These are phyloP conservation scores for Colletotrichum sp. DNA, from an alignment of 2,329 filamentous ascomycete species.

Conservation along the genomic window DNA sequence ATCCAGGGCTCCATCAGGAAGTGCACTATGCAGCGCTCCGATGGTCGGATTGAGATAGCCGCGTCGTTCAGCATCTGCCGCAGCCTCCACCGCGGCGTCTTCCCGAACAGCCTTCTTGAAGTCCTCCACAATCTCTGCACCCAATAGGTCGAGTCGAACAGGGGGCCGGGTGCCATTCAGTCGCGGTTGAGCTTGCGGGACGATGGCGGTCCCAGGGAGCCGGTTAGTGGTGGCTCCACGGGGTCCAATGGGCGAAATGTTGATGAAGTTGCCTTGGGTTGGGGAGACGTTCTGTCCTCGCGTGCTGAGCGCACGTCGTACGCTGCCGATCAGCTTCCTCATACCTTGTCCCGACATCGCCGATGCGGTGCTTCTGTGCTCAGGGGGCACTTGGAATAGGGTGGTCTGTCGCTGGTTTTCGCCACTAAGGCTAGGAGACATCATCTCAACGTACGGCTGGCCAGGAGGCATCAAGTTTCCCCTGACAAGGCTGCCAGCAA, in stretches of 20 bases:
- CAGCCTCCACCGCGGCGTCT: conserved; percentile 54
- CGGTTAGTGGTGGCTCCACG: conserved; percentile 61
- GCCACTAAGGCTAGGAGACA: conserved; percentile 54
- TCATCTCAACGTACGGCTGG: conserved; percentile 78
- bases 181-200: conserved; percentile 57
- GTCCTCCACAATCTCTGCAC: conserved; percentile 78
- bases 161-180: conserved; percentile 53
- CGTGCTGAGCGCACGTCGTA: conserved; percentile 80
- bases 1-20: conserved; percentile 34
- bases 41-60: background rate
- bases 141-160: conserved; percentile 79
- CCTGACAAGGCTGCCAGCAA: conserved; percentile 84
- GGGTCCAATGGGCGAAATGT: conserved; percentile 54
- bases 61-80: conserved; percentile 23
- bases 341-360: conserved; percentile 76
- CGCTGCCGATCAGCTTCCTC: conserved; percentile 84
- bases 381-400: conserved; percentile 47
- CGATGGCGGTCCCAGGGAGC: conserved; percentile 63
- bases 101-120: conserved; percentile 79
- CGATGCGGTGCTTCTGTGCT: conserved; percentile 45
- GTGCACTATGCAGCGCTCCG: conserved; percentile 6
- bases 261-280: conserved; percentile 51
- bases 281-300: conserved; percentile 48
- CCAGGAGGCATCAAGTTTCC: conserved; percentile 84
- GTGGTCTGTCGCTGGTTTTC: conserved; percentile 58